Conservation (phyloP, 1,139 yeast species). For the Yamadazyma siamensis region DNA sequence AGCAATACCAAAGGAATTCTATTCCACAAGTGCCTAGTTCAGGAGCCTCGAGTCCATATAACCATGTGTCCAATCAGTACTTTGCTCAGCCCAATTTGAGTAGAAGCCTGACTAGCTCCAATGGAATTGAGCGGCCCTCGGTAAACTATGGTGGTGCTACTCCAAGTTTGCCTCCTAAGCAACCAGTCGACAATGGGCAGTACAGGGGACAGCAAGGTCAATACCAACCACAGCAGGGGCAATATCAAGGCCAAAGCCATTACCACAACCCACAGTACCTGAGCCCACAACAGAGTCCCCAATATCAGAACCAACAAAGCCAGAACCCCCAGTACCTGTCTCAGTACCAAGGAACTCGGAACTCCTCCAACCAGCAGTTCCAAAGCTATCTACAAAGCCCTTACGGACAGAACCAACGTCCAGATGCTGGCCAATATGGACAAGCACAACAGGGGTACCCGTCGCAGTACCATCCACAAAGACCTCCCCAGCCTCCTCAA, state of each 20-base stretch:
- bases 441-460: constrained; percentile 4
- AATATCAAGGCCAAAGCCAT: constrained; percentile 3
- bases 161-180: constrained; percentile 11
- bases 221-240: constrained; percentile 5
- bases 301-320: neutral
- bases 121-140: too few relatives aligned
- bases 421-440: neutral
- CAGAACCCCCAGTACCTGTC: constrained; percentile 2
- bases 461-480: constrained; percentile 22
- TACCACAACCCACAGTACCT: constrained; percentile 1
- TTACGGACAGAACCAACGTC: neutral
- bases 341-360: neutral
- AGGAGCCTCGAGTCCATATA: too few relatives aligned
- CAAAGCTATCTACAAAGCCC: too few relatives aligned
- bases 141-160: constrained; percentile 9
- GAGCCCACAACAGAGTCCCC: too few relatives aligned
- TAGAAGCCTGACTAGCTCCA: constrained; percentile 8
- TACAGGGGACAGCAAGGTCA: constrained; percentile 1
- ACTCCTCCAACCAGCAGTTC: too few relatives aligned
- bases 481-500: constrained; percentile 9
- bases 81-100: constrained; percentile 11
- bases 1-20: too few relatives aligned
- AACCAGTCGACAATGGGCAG: constrained; percentile 5
- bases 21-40: too few relatives aligned
- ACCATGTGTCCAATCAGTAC: too few relatives aligned